Evolutionary conservation across 345 rosid species (phyloP).

Genomic region (Ailanthus altissimus): DNA sequence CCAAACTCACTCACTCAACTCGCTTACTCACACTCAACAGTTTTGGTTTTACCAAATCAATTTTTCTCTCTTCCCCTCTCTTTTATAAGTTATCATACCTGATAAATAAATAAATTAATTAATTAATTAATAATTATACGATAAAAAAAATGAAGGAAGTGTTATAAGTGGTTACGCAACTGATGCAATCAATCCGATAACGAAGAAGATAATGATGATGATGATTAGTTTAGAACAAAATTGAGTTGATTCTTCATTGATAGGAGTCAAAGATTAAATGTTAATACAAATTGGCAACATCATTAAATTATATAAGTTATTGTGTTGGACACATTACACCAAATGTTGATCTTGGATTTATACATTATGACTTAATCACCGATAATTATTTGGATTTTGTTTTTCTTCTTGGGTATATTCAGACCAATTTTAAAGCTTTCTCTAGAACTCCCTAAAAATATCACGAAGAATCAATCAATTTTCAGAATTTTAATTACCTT

Average conservation of each 20-base stretch:
- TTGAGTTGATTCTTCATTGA: no score
- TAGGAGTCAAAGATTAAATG: no score
- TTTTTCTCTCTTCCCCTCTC: no score
- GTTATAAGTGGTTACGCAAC: neutral
- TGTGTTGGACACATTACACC: constrained; percentile 77
- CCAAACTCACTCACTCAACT: no score
- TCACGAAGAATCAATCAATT: constrained; percentile 35
- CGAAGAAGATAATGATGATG: neutral
- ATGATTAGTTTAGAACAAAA: no score
- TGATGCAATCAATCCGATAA: constrained; percentile 4
- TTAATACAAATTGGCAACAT: no score
- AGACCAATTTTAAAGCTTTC: constrained; percentile 34
- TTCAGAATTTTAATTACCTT: constrained; percentile 71
- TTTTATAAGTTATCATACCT: no score
- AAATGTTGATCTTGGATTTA: constrained; percentile 69
- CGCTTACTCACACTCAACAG: no score
- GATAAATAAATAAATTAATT: no score
- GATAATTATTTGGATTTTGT: constrained; percentile 68
- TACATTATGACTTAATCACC: constrained; percentile 54
- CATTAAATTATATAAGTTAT: constrained; percentile 62
- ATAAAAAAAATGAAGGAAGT: no score
- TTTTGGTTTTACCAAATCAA: neutral
- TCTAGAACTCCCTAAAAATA: constrained; percentile 38
- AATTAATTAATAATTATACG: no score
- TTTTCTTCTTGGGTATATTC: constrained; percentile 63